Evolutionary conservation across 2,329 filamentous ascomycete species (phyloP).

Genomic region (Monilinia fructigena): DNA sequence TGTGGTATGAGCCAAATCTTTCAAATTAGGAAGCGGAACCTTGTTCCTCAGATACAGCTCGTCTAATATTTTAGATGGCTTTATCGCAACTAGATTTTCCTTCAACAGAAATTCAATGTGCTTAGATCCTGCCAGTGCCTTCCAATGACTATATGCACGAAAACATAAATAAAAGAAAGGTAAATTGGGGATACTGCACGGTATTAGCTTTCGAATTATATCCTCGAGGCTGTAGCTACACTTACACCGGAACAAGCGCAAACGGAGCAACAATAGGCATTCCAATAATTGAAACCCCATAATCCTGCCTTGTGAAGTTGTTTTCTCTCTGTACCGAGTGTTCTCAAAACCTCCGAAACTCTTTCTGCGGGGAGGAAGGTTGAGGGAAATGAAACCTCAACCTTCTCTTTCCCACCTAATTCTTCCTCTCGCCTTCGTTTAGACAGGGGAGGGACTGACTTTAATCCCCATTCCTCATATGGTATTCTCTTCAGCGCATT

Average conservation of each 20-base stretch:
- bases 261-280: conserved; percentile 84
- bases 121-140: conserved; percentile 78
- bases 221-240: conserved; percentile 26
- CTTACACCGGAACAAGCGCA: conserved; percentile 81
- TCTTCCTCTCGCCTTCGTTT: conserved; percentile 63
- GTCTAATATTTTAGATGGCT: conserved; percentile 69
- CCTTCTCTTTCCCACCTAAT: conserved; percentile 58
- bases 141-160: conserved; percentile 88
- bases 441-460: conserved; percentile 84
- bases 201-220: conserved; percentile 6
- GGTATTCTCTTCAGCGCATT: conserved; percentile 81
- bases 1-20: conserved; percentile 5
- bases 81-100: conserved; percentile 65
- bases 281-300: conserved; percentile 77
- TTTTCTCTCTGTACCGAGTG: conserved; percentile 77
- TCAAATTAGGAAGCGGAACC: conserved; percentile 25
- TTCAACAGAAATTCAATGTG: conserved; percentile 80
- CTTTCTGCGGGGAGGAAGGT: conserved; percentile 63
- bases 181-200: conserved; percentile 76
- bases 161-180: conserved; percentile 97
- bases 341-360: conserved; percentile 64
- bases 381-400: conserved; percentile 75
- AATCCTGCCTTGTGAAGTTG: conserved; percentile 72
- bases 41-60: conserved; percentile 58
- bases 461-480: conserved; percentile 96